Conservation (phyloP, 768 basidiomycete species). For the Termitomyces titanicus region DNA sequence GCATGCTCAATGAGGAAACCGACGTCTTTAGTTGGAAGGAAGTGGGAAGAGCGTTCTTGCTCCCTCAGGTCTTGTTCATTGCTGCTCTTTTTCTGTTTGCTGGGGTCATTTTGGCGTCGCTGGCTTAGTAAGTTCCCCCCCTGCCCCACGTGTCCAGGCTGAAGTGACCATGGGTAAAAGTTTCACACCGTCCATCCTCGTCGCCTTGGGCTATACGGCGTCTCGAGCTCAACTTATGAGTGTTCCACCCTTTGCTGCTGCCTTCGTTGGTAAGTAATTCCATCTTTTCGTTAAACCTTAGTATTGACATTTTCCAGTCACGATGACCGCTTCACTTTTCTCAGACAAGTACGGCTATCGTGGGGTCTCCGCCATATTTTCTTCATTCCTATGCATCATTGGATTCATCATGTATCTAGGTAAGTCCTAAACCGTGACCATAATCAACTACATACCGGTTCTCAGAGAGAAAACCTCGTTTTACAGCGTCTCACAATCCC, state of each 20-base stretch:
- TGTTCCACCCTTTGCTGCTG: slow-evolving; percentile 39
- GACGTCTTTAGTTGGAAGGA: slow-evolving; percentile 38
- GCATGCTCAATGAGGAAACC: slow-evolving; percentile 18
- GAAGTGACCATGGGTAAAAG: slow-evolving; percentile 27
- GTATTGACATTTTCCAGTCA: slow-evolving; percentile 10
- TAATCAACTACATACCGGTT: too few species aligned
- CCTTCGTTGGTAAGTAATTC: slow-evolving; percentile 21
- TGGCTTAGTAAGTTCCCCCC: slow-evolving; percentile 15
- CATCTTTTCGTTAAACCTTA: neutral
- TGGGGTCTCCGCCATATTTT: slow-evolving; percentile 25
- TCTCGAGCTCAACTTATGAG: slow-evolving; percentile 46
- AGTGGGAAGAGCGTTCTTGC: slow-evolving; percentile 24
- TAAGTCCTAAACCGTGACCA: slow-evolving; percentile 9
- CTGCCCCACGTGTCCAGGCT: too few species aligned
- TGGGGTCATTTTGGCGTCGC: slow-evolving; percentile 16
- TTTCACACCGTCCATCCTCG: slow-evolving; percentile 58
- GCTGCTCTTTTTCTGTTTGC: slow-evolving; percentile 28
- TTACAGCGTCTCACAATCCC: slow-evolving; percentile 19
- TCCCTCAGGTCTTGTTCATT: slow-evolving; percentile 26
- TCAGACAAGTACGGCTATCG: slow-evolving; percentile 25
- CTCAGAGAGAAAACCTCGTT: too few species aligned
- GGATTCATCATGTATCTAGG: slow-evolving; percentile 39
- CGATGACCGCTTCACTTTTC: slow-evolving; percentile 19
- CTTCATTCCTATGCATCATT: slow-evolving; percentile 27
- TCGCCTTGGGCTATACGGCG: slow-evolving; percentile 41